phyloP scores from a whole-genome alignment of 208 protist genomes.

The Trichomonas vaginalis region DNA sequence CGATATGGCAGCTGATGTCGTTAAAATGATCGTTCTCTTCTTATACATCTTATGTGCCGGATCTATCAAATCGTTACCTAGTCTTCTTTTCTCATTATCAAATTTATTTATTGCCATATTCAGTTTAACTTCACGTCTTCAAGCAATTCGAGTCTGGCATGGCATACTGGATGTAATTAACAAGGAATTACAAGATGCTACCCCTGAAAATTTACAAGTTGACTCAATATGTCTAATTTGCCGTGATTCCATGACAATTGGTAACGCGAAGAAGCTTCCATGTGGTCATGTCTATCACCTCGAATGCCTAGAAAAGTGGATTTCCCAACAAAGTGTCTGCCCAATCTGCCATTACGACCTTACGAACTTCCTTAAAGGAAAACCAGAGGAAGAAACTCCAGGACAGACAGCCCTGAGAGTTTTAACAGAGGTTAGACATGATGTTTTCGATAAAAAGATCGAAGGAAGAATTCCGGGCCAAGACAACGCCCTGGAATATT shows the following conservation, averaged over 20 bases:
- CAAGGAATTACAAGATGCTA: background rate
- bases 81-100: background rate
- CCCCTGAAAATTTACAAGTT: background rate
- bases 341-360: background rate
- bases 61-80: background rate
- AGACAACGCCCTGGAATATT: too few species aligned
- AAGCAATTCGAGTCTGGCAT: background rate
- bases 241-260: background rate
- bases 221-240: constrained; percentile 16
- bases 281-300: constrained; percentile 22
- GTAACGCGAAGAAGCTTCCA: constrained; percentile 21
- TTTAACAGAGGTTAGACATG: too few species aligned
- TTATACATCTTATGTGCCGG: background rate
- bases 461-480: too few species aligned
- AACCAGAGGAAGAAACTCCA: too few species aligned
- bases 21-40: background rate
- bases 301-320: constrained; percentile 17
- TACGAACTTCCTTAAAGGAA: background rate
- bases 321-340: background rate
- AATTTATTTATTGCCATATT: background rate
- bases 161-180: background rate
- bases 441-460: too few species aligned
- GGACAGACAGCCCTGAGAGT: too few species aligned
- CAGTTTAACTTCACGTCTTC: background rate
- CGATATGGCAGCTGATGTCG: background rate